These are phyloP conservation scores for Lepiota brunneoincarnata DNA, from an alignment of 768 basidiomycete species.

Conservation along the genomic window DNA sequence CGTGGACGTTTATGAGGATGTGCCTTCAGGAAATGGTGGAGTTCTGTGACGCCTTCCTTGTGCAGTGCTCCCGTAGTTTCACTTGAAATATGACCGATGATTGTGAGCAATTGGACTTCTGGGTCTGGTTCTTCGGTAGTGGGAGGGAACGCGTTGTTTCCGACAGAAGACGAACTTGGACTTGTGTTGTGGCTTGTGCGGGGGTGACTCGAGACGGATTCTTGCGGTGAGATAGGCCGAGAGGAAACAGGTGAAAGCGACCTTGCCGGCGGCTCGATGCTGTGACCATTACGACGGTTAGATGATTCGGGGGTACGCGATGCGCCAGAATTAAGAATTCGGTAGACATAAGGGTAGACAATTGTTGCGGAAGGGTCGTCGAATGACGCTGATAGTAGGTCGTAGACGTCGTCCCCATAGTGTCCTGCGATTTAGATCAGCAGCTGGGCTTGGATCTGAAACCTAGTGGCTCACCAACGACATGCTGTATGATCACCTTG, in stretches of 20 bases:
- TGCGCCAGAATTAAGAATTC: constrained; percentile 75
- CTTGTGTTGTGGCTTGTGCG: constrained; percentile 69
- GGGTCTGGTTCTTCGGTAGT: constrained; percentile 82
- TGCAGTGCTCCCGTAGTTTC: constrained; percentile 87
- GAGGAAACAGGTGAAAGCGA: constrained; percentile 61
- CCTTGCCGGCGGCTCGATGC: constrained; percentile 37
- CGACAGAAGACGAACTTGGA: constrained; percentile 61
- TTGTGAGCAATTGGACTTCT: constrained; percentile 76
- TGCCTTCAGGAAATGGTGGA: constrained; percentile 90
- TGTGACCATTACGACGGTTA: constrained; percentile 28
- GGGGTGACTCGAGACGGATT: constrained; percentile 51
- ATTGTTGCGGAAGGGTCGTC: constrained; percentile 98
- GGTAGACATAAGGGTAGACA: constrained; percentile 93
- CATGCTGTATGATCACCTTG: constrained; percentile 97
- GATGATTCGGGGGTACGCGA: constrained; percentile 39
- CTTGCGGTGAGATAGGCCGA: constrained; percentile 71
- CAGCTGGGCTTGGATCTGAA: background rate
- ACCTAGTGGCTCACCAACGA: constrained; percentile 70
- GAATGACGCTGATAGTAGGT: constrained; percentile 84
- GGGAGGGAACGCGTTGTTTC: constrained; percentile 46
- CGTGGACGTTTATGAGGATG: constrained; percentile 81
- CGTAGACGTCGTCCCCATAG: constrained; percentile 87
- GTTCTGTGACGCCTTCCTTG: constrained; percentile 91
- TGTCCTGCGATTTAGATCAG: constrained; percentile 48
- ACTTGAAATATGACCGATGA: constrained; percentile 85